A percentile compares a stretch with the other conserved stretches of the same genome.
Evolutionary conservation across 371 early-diverging fungal species (phyloP).

Genomic region (Apophysomyces elegans): DNA sequence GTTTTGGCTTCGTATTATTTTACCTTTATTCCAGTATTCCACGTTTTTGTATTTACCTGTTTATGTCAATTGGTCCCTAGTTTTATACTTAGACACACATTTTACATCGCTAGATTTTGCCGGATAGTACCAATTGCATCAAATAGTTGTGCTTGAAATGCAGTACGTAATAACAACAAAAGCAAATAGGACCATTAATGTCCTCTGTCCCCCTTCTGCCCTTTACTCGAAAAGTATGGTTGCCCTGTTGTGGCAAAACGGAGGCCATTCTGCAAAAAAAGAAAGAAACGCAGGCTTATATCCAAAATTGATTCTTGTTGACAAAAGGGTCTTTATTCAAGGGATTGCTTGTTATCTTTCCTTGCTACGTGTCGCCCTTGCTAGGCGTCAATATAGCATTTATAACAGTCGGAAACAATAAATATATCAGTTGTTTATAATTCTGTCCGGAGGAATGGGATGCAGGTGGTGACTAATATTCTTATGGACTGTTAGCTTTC

Average conservation of each 20-base stretch:
- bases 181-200: no score
- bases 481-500: background rate
- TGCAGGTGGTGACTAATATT: background rate
- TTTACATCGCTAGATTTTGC: background rate
- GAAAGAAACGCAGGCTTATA: background rate
- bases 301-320: background rate
- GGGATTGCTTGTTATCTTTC: background rate
- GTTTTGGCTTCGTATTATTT: no score
- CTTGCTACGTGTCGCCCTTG: background rate
- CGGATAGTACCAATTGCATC: background rate
- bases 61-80: constrained; percentile 7
- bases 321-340: background rate
- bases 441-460: background rate
- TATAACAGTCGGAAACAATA: background rate
- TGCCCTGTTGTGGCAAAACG: background rate
- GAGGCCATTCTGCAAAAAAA: background rate
- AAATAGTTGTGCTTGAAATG: background rate
- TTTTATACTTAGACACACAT: background rate
- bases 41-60: constrained; percentile 6
- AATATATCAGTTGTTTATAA: background rate
- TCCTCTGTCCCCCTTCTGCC: background rate
- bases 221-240: background rate
- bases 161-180: constrained; percentile 1
- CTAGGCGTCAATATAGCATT: background rate
- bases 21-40: background rate